A percentile compares a stretch with the other conserved stretches of the same genome.
These are phyloP conservation scores for Rutstroemia sp. DNA, from an alignment of 2,329 filamentous ascomycete genomes.

Conservation along the genomic window DNA sequence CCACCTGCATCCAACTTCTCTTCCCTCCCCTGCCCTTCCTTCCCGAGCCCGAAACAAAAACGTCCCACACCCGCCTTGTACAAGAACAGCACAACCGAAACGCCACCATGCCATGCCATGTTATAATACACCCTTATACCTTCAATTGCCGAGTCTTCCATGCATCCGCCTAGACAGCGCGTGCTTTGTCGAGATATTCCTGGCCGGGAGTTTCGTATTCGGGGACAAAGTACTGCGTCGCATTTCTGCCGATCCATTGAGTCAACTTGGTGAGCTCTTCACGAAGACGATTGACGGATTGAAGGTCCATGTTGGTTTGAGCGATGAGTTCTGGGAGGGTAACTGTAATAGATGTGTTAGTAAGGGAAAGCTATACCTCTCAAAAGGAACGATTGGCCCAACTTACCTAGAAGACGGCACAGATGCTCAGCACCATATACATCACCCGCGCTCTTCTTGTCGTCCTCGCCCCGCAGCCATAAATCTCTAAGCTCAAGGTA, in stretches of 20 bases:
- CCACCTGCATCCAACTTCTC: too few relatives aligned
- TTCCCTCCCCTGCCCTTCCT: too few relatives aligned
- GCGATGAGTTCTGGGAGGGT: conserved; percentile 88
- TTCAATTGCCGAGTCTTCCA: too few relatives aligned
- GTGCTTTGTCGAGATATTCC: conserved; percentile 64
- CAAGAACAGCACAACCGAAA: conserved; percentile 7
- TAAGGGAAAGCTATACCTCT: background rate
- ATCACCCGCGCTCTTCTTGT: conserved; percentile 65
- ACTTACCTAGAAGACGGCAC: conserved; percentile 76
- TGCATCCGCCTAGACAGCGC: background rate
- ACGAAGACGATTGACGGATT: conserved; percentile 79
- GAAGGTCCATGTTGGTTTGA: conserved; percentile 96
- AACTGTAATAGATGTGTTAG: conserved; percentile 49
- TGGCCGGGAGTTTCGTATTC: conserved; percentile 67
- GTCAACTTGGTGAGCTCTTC: conserved; percentile 86
- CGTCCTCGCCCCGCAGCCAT: conserved; percentile 55
- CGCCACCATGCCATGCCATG: conserved; percentile 23
- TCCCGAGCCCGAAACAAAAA: background rate
- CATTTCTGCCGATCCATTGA: conserved; percentile 68
- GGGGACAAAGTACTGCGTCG: conserved; percentile 67
- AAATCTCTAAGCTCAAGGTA: conserved; percentile 70
- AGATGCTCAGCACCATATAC: conserved; percentile 93
- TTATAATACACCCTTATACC: background rate
- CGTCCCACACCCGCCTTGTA: too few relatives aligned
- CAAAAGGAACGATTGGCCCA: background rate